These are phyloP conservation scores for Phaffia tasmanica DNA, from an alignment of 768 basidiomycete species.

Conservation along the genomic window DNA sequence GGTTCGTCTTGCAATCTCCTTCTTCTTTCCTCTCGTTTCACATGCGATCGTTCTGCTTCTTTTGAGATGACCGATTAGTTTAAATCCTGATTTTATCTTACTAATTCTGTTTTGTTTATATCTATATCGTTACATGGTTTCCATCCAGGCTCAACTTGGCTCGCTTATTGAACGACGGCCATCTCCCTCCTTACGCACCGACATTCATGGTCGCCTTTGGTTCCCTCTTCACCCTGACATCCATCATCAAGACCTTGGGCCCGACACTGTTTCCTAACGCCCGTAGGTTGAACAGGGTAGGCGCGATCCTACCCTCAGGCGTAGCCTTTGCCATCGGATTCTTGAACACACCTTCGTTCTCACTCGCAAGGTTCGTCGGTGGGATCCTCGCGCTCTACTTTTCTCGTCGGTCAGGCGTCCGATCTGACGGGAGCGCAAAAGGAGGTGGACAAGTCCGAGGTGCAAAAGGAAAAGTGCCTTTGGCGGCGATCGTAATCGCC, in stretches of 20 bases:
- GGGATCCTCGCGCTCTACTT: constrained; percentile 60
- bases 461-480: too few relatives aligned
- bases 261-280: constrained; percentile 18
- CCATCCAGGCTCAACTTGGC: constrained; percentile 40
- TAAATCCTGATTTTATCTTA: background rate
- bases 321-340: constrained; percentile 70
- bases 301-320: constrained; percentile 64
- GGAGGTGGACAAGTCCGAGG: too few relatives aligned
- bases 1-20: constrained; percentile 45
- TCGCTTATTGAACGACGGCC: constrained; percentile 49
- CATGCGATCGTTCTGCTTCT: background rate
- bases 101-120: background rate
- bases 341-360: constrained; percentile 89
- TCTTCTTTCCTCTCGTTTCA: constrained; percentile 33
- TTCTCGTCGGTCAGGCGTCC: too few relatives aligned
- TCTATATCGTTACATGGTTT: background rate
- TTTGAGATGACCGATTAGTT: constrained; percentile 53
- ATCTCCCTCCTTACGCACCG: constrained; percentile 62
- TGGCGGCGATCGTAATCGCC: constrained; percentile 57
- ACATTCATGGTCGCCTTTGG: constrained; percentile 73
- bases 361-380: constrained; percentile 78
- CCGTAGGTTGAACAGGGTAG: constrained; percentile 40
- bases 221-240: constrained; percentile 54
- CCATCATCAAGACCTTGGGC: constrained; percentile 53
- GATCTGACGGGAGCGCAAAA: too few relatives aligned